Conservation (phyloP, 2,329 filamentous ascomycete species). For the Stemphylium lycopersici region DNA sequence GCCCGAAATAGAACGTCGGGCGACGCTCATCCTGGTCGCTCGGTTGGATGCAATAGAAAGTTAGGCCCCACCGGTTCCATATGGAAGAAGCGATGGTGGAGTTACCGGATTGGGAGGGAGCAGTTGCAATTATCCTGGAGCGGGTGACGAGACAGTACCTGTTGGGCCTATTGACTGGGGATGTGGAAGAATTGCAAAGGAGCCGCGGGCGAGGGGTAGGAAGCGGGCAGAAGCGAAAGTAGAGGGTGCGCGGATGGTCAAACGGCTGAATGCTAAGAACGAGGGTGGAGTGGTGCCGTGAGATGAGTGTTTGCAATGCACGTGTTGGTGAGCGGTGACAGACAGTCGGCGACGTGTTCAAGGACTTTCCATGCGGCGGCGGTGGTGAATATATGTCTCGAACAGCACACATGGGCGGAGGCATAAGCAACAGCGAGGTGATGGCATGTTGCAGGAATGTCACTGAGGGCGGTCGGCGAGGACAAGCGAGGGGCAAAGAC, state of each 20-base stretch:
- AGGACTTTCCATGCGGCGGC: background rate
- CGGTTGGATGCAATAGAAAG: slow-evolving; percentile 35
- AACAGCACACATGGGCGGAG: background rate
- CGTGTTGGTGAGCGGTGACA: slow-evolving; percentile 1
- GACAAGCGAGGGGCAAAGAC: too few species aligned
- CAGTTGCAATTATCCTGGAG: slow-evolving; percentile 27
- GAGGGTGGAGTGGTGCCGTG: slow-evolving; percentile 8
- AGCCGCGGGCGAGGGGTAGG: background rate
- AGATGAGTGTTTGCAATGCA: slow-evolving; percentile 12
- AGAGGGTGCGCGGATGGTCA: slow-evolving; percentile 17
- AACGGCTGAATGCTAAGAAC: slow-evolving; percentile 15
- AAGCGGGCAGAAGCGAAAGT: slow-evolving; percentile 23
- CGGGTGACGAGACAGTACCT: slow-evolving; percentile 10
- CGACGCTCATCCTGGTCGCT: slow-evolving; percentile 34
- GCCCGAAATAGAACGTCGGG: slow-evolving; percentile 25
- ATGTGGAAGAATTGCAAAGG: slow-evolving; percentile 8
- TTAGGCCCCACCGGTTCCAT: slow-evolving; percentile 32
- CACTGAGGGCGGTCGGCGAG: too few species aligned
- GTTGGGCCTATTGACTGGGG: slow-evolving; percentile 20
- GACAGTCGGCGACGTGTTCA: background rate
- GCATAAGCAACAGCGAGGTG: background rate
- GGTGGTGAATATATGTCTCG: background rate
- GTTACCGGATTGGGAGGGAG: slow-evolving; percentile 19
- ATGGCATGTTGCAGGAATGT: background rate
- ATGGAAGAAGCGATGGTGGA: slow-evolving; percentile 17